Base-by-base conservation (phyloP, 129 eudicot genomes). In the Scalesia atractyloides region DNA sequence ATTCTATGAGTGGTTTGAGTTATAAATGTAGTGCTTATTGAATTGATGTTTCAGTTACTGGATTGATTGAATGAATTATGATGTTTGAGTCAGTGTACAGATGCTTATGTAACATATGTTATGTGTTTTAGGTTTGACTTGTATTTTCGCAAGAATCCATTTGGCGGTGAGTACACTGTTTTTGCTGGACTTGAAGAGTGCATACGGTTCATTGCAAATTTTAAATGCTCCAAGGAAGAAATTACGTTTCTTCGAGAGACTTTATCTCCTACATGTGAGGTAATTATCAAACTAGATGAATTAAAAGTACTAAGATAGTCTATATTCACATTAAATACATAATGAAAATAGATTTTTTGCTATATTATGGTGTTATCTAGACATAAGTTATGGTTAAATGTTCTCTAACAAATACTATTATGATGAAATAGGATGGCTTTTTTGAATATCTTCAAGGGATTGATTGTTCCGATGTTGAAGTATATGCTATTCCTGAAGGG, bases 151-250 rank as follows among this genome's bases (percentile, higher is more conserved):
- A 84, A 65, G 69, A 93, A 88, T 30, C 98, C 98, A 1, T 93
- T 93, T 81, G 96, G 93, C n/a, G 98, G 98, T 41, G 98, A 92
- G 76, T 92, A 87, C 78, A 92, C 98, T 7, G 86, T 92, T 24
- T 92, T 89, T 81, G 96, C 98, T 75, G 98, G 98, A 20, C 82
- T 92, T 9, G 96, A 92, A 86, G 98, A 92, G 80, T 92, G 98
- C 88, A 89, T 92, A 65, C 80, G 85, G 81, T 86, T 87, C 81
- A 87, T 92, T 68, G 96, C 98, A 37, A 87, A 92, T 63, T 92
- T 85, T 61, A 87, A 77, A 56, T 71, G 89, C 43, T 80, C 88
- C 1, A 90, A 87, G 72, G 98, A 89, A 52, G 92, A 92, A 43
- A 92, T 92, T 51, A 74, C 85, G 53, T 92, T 89, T 64, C 51